These are phyloP conservation scores for Diophrys sp. DNA, from an alignment of 73 alveolate genomes.

Conservation along the genomic window DNA sequence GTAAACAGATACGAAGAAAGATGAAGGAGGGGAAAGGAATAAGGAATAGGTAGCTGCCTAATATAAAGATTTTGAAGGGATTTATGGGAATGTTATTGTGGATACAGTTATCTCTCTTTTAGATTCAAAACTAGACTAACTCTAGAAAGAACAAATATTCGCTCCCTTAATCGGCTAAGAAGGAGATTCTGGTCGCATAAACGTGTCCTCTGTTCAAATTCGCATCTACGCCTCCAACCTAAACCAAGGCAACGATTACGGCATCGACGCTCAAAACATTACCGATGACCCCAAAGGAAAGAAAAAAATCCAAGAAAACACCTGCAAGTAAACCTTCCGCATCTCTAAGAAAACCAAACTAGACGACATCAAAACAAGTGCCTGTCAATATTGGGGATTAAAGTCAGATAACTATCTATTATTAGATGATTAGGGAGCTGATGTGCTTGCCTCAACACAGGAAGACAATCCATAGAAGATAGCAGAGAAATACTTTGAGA, in stretches of 20 bases:
- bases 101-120: background rate
- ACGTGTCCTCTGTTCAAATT: background rate
- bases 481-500: background rate
- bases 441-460: background rate
- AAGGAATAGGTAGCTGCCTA: too few species aligned
- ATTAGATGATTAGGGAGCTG: slow-evolving; percentile 3
- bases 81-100: background rate
- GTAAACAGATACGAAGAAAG: background rate
- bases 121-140: background rate
- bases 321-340: slow-evolving; percentile 7
- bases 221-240: too few species aligned
- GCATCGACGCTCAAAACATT: too few species aligned
- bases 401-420: background rate
- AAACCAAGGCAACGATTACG: too few species aligned
- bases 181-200: background rate
- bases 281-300: too few species aligned
- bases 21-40: background rate
- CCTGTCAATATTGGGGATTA: slow-evolving; percentile 10
- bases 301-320: too few species aligned
- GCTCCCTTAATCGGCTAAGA: background rate
- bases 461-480: background rate
- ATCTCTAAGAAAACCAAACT: slow-evolving; percentile 3
- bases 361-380: background rate
- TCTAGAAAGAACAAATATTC: background rate
- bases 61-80: background rate